Evolutionary conservation across 331 rosid species (phyloP).

Genomic region (Malus hybrid): DNA sequence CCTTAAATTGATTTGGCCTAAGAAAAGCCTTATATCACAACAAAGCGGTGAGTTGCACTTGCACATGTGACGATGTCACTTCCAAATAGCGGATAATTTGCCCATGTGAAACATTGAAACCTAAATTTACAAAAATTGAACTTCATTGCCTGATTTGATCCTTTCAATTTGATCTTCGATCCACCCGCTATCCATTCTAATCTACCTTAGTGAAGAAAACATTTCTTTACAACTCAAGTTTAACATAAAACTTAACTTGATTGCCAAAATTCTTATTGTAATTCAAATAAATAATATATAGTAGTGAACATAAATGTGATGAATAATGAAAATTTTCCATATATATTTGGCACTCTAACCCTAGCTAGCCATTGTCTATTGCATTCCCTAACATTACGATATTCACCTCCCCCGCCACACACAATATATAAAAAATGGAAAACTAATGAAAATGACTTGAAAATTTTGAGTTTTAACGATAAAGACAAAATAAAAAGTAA

Average conservation of each 20-base stretch:
- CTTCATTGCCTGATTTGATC: background rate
- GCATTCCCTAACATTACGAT: background rate
- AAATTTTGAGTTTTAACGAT: no score
- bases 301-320: background rate
- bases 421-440: no score
- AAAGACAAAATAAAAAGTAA: no score
- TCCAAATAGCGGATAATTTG: background rate
- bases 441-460: no score
- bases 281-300: background rate
- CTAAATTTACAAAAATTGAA: background rate
- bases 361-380: background rate
- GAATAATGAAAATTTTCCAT: background rate
- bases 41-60: background rate
- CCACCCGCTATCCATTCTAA: background rate
- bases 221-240: background rate
- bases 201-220: background rate
- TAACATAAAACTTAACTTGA: background rate
- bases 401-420: background rate
- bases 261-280: background rate
- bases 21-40: background rate
- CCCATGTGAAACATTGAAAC: background rate
- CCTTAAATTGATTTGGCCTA: background rate
- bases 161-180: background rate
- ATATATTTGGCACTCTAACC: background rate
- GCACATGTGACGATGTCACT: background rate